These are phyloP conservation scores for Solanum lignicaule DNA, from an alignment of 257 asterid species.

Conservation along the genomic window DNA sequence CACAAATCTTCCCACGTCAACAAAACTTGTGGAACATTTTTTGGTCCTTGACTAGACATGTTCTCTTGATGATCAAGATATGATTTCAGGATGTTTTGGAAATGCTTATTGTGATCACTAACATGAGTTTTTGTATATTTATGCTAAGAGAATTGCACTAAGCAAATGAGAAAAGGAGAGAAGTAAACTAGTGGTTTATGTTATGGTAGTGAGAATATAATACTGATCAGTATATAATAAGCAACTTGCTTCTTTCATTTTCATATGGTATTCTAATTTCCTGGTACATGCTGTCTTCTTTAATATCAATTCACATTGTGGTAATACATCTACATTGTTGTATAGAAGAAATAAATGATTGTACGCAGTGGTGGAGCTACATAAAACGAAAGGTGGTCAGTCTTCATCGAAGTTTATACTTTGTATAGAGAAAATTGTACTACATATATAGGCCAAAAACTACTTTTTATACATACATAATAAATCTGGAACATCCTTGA, in stretches of 20 bases:
- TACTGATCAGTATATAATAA: background rate
- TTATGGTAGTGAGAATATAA: background rate
- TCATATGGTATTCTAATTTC: background rate
- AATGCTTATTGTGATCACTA: background rate
- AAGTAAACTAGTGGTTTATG: background rate
- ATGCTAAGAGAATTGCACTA: background rate
- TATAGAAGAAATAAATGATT: too few relatives aligned
- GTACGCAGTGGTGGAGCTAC: too few relatives aligned
- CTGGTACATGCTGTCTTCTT: background rate
- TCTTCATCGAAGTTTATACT: too few relatives aligned
- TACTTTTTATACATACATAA: too few relatives aligned
- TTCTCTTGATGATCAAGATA: background rate
- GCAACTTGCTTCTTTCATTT: background rate
- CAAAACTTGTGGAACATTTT: background rate
- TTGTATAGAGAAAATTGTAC: too few relatives aligned
- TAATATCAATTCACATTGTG: background rate
- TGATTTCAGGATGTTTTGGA: background rate
- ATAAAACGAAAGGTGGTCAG: too few relatives aligned
- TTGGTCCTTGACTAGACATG: background rate
- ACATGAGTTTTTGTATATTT: background rate
- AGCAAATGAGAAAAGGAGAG: background rate
- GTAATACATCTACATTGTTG: too few relatives aligned
- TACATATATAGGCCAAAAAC: too few relatives aligned
- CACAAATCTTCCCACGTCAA: slow-evolving; percentile 34
- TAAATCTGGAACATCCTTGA: too few relatives aligned